Evolutionary conservation across 2,329 filamentous ascomycete genomes (phyloP), one percentile per base, ranked within the genome.

Genomic region (Fusarium domesticum): DNA sequence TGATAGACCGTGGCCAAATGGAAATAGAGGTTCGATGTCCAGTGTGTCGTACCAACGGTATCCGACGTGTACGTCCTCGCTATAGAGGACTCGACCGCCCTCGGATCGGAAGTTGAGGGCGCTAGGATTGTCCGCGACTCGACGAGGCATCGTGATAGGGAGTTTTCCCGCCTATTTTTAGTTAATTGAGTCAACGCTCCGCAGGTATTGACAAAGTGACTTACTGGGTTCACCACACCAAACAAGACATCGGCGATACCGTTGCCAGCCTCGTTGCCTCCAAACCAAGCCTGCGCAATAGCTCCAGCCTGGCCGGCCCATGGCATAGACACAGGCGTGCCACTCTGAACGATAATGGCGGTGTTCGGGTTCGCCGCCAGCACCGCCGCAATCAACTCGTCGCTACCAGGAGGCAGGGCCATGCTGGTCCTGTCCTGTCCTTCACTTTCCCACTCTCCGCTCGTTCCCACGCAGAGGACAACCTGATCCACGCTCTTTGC

Each of bases 181-280:
- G 4, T n/a, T n/a, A n/a, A n/a, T n/a, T n/a, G n/a, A n/a, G n/a
- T n/a, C n/a, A n/a, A n/a, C n/a, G n/a, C n/a, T n/a, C n/a, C n/a
- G n/a, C n/a, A 12, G 35, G 28, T 15, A 17, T 6, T 7, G 2
- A 18, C 7, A 15, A 6, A 3, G 17, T 14, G 5, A 37, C 50
- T 42, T 35, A 51, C 50, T 4, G 50, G 50, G 30, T 53, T 53
- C 8, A 48, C 49, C 2, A 12, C 37, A 14, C 51, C 51, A 37
- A 55, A 51, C 2, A 55, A 38, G 18, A 55, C 52, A 11, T 55
- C 52, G 2, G 50, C 50, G 12, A 55, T 48, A 7, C 47, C 47
- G 18, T 55, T 55, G 2, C 52, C 52, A 18, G 35, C 35, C 18
- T 55, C 50, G n/a, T 53, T 53, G 3, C 52, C 52, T 6, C 50